phyloP scores from a whole-genome alignment of 2,329 filamentous ascomycete genomes.

The Colletotrichum sp. region DNA sequence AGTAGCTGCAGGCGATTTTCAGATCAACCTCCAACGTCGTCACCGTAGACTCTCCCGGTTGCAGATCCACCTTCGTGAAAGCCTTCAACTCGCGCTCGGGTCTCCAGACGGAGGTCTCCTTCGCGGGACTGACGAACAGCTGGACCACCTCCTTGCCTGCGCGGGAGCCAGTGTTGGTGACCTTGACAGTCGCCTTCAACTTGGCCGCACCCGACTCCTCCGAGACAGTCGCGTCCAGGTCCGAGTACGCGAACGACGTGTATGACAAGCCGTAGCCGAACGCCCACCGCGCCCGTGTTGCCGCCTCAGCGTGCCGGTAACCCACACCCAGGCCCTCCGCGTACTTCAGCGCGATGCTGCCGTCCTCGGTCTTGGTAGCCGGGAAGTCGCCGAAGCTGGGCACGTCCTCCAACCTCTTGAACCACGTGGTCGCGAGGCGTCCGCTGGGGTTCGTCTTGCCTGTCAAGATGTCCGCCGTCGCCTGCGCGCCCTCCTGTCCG shows the following conservation, averaged over 20 bases:
- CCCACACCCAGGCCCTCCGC: constrained; percentile 8
- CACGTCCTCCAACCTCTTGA: constrained; percentile 13
- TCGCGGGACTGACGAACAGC: constrained; percentile 30
- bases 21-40: constrained; percentile 7
- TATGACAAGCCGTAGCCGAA: constrained; percentile 17
- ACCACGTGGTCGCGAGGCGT: constrained; percentile 19
- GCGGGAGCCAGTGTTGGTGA: constrained; percentile 30
- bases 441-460: constrained; percentile 18
- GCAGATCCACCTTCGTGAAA: constrained; percentile 14
- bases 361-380: constrained; percentile 2
- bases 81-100: constrained; percentile 22
- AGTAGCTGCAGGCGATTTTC: constrained; percentile 14
- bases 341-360: neutral
- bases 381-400: constrained; percentile 20
- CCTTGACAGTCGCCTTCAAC: constrained; percentile 49
- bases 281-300: neutral
- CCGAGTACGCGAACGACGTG: constrained; percentile 10
- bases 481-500: constrained; percentile 17
- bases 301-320: constrained; percentile 6
- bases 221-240: neutral
- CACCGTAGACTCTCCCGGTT: neutral
- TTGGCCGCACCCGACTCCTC: constrained; percentile 25
- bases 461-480: constrained; percentile 14
- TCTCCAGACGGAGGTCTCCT: constrained; percentile 1
- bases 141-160: constrained; percentile 33